Base-by-base conservation (phyloP, 768 basidiomycete species). In the Coprinellus micaceus region DNA sequence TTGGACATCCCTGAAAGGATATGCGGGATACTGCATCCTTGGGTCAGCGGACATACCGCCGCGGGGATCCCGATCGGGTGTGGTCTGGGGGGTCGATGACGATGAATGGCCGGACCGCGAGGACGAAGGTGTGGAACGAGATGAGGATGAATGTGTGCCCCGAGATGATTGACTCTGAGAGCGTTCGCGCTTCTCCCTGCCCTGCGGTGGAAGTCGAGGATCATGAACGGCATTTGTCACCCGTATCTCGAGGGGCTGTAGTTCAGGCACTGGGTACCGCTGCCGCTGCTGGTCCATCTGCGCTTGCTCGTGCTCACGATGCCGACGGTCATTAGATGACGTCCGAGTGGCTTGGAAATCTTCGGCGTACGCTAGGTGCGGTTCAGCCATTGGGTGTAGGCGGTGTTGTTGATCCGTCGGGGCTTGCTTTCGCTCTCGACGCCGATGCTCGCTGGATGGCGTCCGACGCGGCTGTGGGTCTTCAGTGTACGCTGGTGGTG, bases 91-190 rank as follows among this genome's bases (percentile, higher is more conserved):
- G 13, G 28, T 39, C 28, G n/a, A 54, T 40, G 57, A 49, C 21
- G 41, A 29, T 52, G 30, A 21, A 33, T 52, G 21, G 7, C 33
- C 41, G 25, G 44, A 36, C 48, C 33, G 33, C 28, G 45, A 25
- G 17, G 29, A 24, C 25, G 53, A 47, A 49, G 45, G 28, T 47
- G 59, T 29, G 54, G 47, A 29, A 50, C 53, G 30, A 60, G 49
- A 9, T 51, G 43, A 19, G 56, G 49, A 30, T 53, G 58, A 54
- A 51, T 48, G 36, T 61, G 21, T 4, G 22, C 4, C 37, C 36
- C 24, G n/a, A 36, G 25, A 29, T 36, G 28, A 21, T 44, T 40
- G 21, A 41, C 2, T 24, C 13, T 33, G 33, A 6, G 33, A 13
- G 33, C 33, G 33, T 6, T 33, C 33, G 6, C 33, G 6, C 33